phyloP scores from a whole-genome alignment of 1,284 basidiomycete genomes.

The Ganoderma meredithae region DNA sequence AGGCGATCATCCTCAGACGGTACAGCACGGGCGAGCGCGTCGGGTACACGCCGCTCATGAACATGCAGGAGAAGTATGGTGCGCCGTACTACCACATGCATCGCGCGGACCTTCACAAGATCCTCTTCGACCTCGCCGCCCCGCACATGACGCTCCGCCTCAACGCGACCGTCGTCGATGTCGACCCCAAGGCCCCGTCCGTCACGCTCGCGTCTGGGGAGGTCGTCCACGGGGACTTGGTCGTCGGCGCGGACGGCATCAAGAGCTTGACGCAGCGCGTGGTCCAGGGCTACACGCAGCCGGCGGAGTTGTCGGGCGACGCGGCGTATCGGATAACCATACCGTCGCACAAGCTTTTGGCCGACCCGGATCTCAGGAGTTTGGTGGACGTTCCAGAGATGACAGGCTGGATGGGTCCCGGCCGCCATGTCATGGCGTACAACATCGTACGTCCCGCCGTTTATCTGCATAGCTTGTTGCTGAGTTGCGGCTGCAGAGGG shows the following conservation, averaged over 20 bases:
- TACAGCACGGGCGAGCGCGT: conserved; percentile 52
- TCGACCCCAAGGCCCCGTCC: conserved; percentile 48
- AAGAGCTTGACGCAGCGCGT: conserved; percentile 59
- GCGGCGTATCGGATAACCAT: conserved; percentile 58
- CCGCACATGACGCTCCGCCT: conserved; percentile 54
- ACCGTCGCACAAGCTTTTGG: conserved; percentile 51
- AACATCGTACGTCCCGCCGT: conserved; percentile 44
- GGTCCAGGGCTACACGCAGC: conserved; percentile 45
- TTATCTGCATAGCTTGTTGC: neutral
- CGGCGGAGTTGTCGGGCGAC: conserved; percentile 57
- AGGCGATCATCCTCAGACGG: conserved; percentile 50
- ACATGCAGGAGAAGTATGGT: conserved; percentile 47
- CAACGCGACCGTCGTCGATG: conserved; percentile 49
- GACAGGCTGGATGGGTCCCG: conserved; percentile 54
- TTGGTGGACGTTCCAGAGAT: conserved; percentile 51
- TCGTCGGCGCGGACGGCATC: conserved; percentile 55
- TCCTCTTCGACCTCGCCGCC: conserved; percentile 57
- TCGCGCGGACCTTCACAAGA: conserved; percentile 63
- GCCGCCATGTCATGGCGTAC: conserved; percentile 52
- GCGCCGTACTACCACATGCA: conserved; percentile 59
- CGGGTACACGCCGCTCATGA: conserved; percentile 50
- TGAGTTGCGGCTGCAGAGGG: conserved; percentile 38
- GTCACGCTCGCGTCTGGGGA: conserved; percentile 50
- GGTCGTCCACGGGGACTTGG: conserved; percentile 47
- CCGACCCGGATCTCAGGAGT: conserved; percentile 56